A percentile compares a stretch with the other conserved stretches of the same genome.
Evolutionary conservation across 208 protist genomes (phyloP).

Genomic region (Leptomonas seymouri): DNA sequence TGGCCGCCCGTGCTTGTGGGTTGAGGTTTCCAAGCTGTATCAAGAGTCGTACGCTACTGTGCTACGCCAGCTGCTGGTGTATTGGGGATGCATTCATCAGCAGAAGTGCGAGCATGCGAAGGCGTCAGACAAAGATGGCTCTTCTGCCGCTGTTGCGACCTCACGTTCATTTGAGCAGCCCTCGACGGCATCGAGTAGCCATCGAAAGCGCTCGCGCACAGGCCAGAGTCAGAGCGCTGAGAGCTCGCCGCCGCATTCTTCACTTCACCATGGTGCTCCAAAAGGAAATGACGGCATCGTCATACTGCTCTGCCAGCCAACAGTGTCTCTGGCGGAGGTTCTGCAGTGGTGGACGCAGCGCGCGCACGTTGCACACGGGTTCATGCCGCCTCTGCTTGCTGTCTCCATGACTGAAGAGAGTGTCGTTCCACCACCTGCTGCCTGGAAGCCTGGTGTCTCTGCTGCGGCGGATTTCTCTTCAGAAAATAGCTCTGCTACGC

Average conservation of each 20-base stretch:
- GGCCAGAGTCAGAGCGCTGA: neutral
- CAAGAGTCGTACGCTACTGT: constrained; percentile 19
- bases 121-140: neutral
- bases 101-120: neutral
- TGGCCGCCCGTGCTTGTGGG: constrained; percentile 21
- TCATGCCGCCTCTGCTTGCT: constrained; percentile 63
- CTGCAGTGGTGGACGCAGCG: constrained; percentile 65
- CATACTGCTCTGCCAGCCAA: constrained; percentile 34
- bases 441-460: neutral
- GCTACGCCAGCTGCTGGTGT: constrained; percentile 32
- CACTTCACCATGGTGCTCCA: neutral
- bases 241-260: no score
- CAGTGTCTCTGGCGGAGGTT: constrained; percentile 27
- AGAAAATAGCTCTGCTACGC: neutral
- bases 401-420: constrained; percentile 30
- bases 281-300: constrained; percentile 28
- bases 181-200: neutral
- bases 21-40: constrained; percentile 20
- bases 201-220: neutral
- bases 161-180: neutral
- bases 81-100: constrained; percentile 27
- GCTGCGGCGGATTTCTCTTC: neutral
- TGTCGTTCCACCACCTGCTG: no score
- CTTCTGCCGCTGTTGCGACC: neutral
- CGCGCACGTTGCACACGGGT: constrained; percentile 61